Percentiles rank a stretch among this genome's conserved stretches.
These are phyloP conservation scores for Capronia americana DNA, from an alignment of 2,329 filamentous ascomycete genomes.

Conservation along the genomic window DNA sequence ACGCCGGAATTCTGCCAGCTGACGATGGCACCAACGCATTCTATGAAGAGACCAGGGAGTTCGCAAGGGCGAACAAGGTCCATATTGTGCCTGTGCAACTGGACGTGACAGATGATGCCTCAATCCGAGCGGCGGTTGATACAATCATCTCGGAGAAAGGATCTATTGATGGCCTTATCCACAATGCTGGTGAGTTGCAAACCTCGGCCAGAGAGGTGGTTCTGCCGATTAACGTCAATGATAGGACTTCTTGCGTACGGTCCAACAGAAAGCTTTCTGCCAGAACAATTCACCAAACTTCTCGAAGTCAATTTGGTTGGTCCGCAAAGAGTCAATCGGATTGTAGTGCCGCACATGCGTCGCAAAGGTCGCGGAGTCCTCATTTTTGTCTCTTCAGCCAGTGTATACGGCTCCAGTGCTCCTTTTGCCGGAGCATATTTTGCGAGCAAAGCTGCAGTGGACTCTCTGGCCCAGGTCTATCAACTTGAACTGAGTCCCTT, in stretches of 20 bases:
- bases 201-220: no score
- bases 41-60: constrained; percentile 13
- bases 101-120: constrained; percentile 28
- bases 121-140: constrained; percentile 27
- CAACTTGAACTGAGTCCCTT: constrained; percentile 25
- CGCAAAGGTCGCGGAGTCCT: constrained; percentile 21
- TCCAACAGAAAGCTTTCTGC: constrained; percentile 33
- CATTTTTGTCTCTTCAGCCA: constrained; percentile 28
- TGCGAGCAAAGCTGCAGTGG: constrained; percentile 32
- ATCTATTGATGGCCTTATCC: constrained; percentile 34
- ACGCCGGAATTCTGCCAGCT: constrained; percentile 30
- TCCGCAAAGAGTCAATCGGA: constrained; percentile 28
- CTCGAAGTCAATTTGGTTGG: constrained; percentile 33
- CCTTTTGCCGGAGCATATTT: constrained; percentile 33
- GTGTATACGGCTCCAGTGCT: constrained; percentile 18
- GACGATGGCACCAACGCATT: constrained; percentile 1
- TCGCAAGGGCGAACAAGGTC: constrained; percentile 17
- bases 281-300: constrained; percentile 28
- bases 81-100: constrained; percentile 26
- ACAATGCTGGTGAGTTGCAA: constrained; percentile 32
- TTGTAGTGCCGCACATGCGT: constrained; percentile 32
- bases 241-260: constrained; percentile 31
- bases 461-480: constrained; percentile 28
- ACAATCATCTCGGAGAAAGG: constrained; percentile 30
- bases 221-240: background rate